Base-by-base conservation (phyloP, 1,139 yeast genomes). In the Yamadazyma friedrichii region DNA sequence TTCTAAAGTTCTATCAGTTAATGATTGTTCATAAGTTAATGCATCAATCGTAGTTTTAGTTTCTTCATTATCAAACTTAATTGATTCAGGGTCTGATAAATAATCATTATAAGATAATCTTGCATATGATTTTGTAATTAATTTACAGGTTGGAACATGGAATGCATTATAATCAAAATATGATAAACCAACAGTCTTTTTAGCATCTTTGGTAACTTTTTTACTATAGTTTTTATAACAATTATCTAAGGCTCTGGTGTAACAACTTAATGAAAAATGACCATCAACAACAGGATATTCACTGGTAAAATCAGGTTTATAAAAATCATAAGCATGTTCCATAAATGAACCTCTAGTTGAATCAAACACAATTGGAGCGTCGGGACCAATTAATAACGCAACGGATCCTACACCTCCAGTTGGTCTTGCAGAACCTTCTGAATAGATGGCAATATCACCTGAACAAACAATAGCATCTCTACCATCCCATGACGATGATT, bases 351-450 rank as follows among this genome's bases (percentile, higher is more conserved):
- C 98, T 70, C 95, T 88, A 46, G 82, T 78, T 40, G 84, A 68
- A 58, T 93, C 98, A 56, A 94, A 82, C 36, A 88, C 97, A 55
- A 94, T 78, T 52, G 98, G 98, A 34, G 98, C 98, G 61, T 94
- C 96, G 42, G 98, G 96, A 41, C 99, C 99, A 59, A 94, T 86
- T 64, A 87, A 81, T 62, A 94, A 59, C 39, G 99, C 99, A 46
- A 93, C 95, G 42, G 95, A 80, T 59, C 99, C 99, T 45, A 95
- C 98, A 70, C 99, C 99, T 64, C 99, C 99, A 45, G 98, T 93
- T 58, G 99, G 98, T 75, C 99, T 84, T 43, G 99, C 99, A 38
- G 95, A 85, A 63, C 98, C 98, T 70, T 91, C 80, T 55, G 93
- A 89, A 69, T 94, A 94, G 55, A 94, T 85, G 61, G 98, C 98